Base-by-base conservation (phyloP, 164 flowering plant genomes). In the Tetrastigma voinierianum region DNA sequence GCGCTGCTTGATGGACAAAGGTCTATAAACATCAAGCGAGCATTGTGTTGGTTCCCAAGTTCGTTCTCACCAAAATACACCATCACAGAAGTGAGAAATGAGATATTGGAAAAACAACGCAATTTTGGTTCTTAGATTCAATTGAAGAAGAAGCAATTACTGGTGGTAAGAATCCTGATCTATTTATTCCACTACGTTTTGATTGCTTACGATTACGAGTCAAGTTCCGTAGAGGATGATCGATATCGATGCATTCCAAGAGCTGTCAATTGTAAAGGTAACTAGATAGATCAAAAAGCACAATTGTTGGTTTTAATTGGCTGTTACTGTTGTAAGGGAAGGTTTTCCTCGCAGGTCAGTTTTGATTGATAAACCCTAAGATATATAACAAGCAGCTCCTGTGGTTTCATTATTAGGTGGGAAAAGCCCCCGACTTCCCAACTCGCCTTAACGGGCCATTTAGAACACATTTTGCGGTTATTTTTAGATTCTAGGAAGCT, bases 201-300 rank as follows among this genome's bases (percentile, higher is more conserved):
- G 1, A n/a, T 14, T 86, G 9, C 84, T 86, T 9, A 89, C 93
- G 16, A 80, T 88, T 23, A 88, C 93, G 0, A 90, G 93, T 0
- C 93, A 88, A 62, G 93, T 88, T 3, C 90, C 89, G 0, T 74
- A 87, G 8, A 62, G 85, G 18, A 83, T 88, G 93, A 88, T 88
- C 25, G 93, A 90, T 0, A 86, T 89, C 1, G 90, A 86, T 23
- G 90, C 89, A 4, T 84, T 88, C 32, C 93, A 88, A 24, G 93
- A 88, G 57, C 86, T 89, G 2, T 89, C 93, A 0, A 88, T 86
- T 61, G 90, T 86, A 2, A 89, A 88, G 86, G 90, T 88, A 55
- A 83, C 90, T 0, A 58, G 93, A 17, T 83, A 89, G 10, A 86
- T 88, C 14, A 86, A 90, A 10, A 88, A 88, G 73, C 93, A 88